phyloP scores from a whole-genome alignment of 73 alveolate species.

The Diophrys sp. region DNA sequence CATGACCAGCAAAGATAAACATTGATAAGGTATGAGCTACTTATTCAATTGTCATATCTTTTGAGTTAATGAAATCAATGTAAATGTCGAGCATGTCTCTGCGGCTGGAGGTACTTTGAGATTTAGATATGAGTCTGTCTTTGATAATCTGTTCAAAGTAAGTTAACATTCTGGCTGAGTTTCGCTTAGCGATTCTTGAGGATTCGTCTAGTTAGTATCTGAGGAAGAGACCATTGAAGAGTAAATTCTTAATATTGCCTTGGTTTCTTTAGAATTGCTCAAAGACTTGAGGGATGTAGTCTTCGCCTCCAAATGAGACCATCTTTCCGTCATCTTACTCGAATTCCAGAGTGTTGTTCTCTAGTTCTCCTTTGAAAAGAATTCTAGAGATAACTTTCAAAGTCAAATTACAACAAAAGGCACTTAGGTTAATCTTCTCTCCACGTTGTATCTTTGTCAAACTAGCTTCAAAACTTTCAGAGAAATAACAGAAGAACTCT shows the following conservation, averaged over 20 bases:
- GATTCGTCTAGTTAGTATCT: not conserved
- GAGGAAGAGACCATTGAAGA: not conserved
- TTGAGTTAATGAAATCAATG: not conserved
- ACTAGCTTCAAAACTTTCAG: not conserved
- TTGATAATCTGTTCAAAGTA: not conserved
- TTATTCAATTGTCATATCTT: not conserved
- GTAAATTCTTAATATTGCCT: not conserved
- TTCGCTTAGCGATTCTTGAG: not conserved
- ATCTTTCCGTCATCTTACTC: not conserved
- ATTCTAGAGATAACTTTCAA: not conserved
- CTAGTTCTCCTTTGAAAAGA: not conserved
- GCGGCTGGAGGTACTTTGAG: not conserved
- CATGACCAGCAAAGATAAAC: constrained; percentile 17
- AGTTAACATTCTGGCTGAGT: too few species aligned
- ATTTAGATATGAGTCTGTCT: not conserved
- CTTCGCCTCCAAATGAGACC: not conserved
- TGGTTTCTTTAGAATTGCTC: not conserved
- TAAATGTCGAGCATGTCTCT: not conserved
- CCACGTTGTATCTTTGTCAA: not conserved
- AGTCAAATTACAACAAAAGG: not conserved
- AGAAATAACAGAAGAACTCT: not conserved
- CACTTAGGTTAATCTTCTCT: not conserved
- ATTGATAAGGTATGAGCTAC: not conserved
- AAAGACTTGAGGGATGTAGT: not conserved
- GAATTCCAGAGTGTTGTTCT: not conserved